These are phyloP conservation scores for Candida argentea DNA, from an alignment of 805 yeast species.

Conservation along the genomic window DNA sequence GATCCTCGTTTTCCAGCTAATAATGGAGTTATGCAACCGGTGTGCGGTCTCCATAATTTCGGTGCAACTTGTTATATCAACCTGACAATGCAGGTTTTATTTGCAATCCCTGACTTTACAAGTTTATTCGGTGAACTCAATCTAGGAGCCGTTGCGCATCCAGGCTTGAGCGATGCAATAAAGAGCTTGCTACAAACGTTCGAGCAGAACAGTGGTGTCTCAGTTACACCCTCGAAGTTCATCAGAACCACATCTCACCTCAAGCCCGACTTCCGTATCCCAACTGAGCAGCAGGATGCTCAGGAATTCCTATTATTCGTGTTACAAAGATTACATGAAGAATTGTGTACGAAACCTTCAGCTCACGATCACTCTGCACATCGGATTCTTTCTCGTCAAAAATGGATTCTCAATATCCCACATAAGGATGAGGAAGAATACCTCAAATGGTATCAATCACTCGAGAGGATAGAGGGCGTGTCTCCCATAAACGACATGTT, in stretches of 20 bases:
- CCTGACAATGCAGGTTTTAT: constrained; percentile 61
- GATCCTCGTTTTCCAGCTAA: no score
- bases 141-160: no score
- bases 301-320: constrained; percentile 64
- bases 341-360: constrained; percentile 28
- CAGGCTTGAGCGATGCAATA: constrained; percentile 44
- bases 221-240: constrained; percentile 58
- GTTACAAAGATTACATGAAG: constrained; percentile 61
- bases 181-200: constrained; percentile 48
- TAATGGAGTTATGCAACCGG: no score
- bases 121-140: constrained; percentile 33
- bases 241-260: constrained; percentile 39
- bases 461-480: constrained; percentile 45
- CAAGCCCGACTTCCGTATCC: constrained; percentile 61
- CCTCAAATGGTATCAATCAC: constrained; percentile 47
- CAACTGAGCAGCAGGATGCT: constrained; percentile 73
- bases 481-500: constrained; percentile 59
- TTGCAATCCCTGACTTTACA: constrained; percentile 43
- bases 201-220: constrained; percentile 45
- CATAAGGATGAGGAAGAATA: constrained; percentile 39
- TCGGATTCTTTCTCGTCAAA: constrained; percentile 16
- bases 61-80: constrained; percentile 75
- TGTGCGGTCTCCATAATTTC: constrained; percentile 56
- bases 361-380: constrained; percentile 10
- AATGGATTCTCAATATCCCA: constrained; percentile 24